Evolutionary conservation across 495 filamentous ascomycete genomes (phyloP), one percentile per base, ranked within the genome.

Genomic region (Clohesyomyces aquaticus): DNA sequence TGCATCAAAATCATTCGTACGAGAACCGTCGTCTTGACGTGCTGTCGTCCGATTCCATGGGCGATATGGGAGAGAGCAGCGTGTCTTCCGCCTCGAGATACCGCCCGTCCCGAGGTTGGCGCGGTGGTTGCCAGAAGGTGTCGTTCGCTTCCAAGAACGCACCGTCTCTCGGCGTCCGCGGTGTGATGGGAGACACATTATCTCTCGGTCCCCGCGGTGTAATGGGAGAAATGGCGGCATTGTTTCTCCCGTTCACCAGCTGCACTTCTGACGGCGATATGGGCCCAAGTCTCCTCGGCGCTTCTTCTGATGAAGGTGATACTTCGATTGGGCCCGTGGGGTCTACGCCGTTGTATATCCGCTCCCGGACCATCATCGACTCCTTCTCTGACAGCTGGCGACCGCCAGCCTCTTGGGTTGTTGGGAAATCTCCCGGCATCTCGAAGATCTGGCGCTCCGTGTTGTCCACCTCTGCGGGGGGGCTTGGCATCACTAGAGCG

Each of bases 361-460:
- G 49, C 55, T 77, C 75, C 18, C 75, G 61, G 14, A 66, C 62
- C 63, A 67, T 48, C 71, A 77, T 70, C 47, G 71, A 61, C 55
- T 77, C 72, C 49, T 77, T 77, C 63, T 76, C 75, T 8, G 57
- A 61, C 48, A 77, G 43, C 51, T 66, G 57, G 12, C 68, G 69
- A 16, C 74, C 73, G 51, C 67, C 75, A 16, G 72, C 74, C 58
- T 77, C 75, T 49, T 65, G 59, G 21, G 55, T 53, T 12, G 61
- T 56, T 1, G 75, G 75, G 19, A 74, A 66, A 50, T 75, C 72
- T 35, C 75, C 75, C 8, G 61, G 56, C 75, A 77, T 77, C 56
- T 77, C 75, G 66, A 65, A 75, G 21, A 77, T 64, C 27, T 71
- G 62, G 35, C 67, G 68, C 45, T 71, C 68, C 47, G 70, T 74